phyloP scores from a whole-genome alignment of 2,329 filamentous ascomycete species.

The Rhexocercosporidium sp. region DNA sequence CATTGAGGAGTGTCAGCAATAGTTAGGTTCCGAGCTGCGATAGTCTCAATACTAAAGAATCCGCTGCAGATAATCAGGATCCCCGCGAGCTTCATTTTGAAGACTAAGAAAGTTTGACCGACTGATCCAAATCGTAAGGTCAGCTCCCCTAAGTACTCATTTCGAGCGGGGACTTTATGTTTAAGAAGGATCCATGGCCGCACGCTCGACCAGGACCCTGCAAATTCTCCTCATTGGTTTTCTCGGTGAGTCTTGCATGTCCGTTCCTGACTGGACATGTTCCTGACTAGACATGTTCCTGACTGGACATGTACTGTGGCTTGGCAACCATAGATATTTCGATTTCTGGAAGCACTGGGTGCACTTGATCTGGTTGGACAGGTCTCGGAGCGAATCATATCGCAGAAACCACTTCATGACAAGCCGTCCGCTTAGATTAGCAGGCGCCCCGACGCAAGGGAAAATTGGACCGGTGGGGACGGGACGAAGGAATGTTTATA shows the following conservation, averaged over 20 bases:
- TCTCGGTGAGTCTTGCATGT: background rate
- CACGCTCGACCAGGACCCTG: background rate
- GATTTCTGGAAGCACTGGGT: background rate
- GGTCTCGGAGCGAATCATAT: background rate
- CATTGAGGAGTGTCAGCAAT: constrained; percentile 2
- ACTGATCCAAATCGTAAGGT: background rate
- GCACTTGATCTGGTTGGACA: background rate
- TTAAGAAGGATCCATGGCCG: background rate
- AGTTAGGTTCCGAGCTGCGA: background rate
- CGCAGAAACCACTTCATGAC: background rate
- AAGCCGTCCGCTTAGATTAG: background rate
- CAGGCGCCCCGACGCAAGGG: background rate
- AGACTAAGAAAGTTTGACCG: background rate
- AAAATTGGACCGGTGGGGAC: background rate
- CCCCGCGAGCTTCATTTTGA: background rate
- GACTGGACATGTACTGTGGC: background rate
- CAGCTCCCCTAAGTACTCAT: background rate
- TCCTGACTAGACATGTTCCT: too few species aligned
- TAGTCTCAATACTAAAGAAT: background rate
- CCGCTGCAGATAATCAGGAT: background rate
- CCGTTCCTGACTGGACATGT: too few species aligned
- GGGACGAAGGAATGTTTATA: background rate
- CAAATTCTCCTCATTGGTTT: background rate
- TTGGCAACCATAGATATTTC: background rate
- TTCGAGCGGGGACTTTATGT: background rate